These are phyloP conservation scores for Clarireedia sp. DNA, from an alignment of 2,329 filamentous ascomycete genomes.

Conservation along the genomic window DNA sequence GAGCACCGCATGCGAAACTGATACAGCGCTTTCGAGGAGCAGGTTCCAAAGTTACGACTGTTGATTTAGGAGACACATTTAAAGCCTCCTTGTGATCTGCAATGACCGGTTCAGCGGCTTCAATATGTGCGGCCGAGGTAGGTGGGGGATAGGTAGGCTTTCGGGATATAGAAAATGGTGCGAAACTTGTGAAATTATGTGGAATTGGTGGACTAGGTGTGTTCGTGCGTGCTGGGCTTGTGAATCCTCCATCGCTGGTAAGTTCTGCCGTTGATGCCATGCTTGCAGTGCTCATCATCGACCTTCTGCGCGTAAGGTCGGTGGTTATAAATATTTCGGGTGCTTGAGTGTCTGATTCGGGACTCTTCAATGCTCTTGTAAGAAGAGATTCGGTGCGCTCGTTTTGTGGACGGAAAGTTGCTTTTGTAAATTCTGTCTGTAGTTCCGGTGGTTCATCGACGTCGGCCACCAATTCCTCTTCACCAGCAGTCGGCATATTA, in stretches of 20 bases:
- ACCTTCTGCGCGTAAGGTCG: constrained; percentile 32
- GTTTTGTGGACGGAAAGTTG: constrained; percentile 37
- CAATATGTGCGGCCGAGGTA: constrained; percentile 9
- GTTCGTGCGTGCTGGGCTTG: constrained; percentile 79
- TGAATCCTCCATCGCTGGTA: constrained; percentile 88
- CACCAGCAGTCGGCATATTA: constrained; percentile 30
- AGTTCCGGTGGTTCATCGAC: constrained; percentile 81
- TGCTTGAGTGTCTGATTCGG: constrained; percentile 45
- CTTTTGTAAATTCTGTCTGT: constrained; percentile 28
- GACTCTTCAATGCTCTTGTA: constrained; percentile 71
- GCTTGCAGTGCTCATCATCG: constrained; percentile 74
- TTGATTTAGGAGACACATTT: constrained; percentile 30
- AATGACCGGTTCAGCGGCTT: constrained; percentile 9
- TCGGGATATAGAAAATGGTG: constrained; percentile 21
- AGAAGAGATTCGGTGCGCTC: constrained; percentile 71
- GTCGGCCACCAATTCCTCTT: constrained; percentile 63
- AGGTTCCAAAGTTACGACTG: constrained; percentile 49
- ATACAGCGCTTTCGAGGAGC: constrained; percentile 80
- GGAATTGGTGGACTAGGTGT: constrained; percentile 83
- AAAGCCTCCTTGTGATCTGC: constrained; percentile 12
- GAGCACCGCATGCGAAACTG: constrained; percentile 72
- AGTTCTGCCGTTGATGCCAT: constrained; percentile 75
- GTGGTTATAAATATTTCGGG: constrained; percentile 33
- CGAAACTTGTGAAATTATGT: constrained; percentile 40
- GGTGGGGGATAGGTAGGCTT: constrained; percentile 15